phyloP scores from a whole-genome alignment of 2,329 filamentous ascomycete species.

The Chaetothyriales sp. region DNA sequence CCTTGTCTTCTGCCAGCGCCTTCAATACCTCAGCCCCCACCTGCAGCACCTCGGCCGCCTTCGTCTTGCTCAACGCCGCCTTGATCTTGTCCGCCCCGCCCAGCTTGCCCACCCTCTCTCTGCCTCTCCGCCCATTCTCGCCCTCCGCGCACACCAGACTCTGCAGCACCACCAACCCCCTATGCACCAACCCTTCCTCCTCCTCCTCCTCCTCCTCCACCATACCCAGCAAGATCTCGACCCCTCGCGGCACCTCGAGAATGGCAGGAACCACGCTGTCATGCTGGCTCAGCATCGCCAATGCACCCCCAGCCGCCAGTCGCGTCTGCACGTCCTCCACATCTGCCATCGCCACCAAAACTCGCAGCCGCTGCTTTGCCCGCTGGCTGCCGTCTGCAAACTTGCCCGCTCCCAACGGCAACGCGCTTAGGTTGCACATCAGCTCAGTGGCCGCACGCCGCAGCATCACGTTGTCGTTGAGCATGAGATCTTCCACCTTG shows the following conservation, averaged over 20 bases:
- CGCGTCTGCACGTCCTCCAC: constrained; percentile 68
- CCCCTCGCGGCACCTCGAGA: constrained; percentile 43
- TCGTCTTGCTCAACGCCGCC: constrained; percentile 53
- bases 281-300: constrained; percentile 71
- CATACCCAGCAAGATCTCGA: constrained; percentile 65
- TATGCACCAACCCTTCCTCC: constrained; percentile 39
- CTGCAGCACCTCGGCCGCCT: constrained; percentile 56
- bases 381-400: constrained; percentile 44
- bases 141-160: constrained; percentile 59
- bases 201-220: constrained; percentile 54
- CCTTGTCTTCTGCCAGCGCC: constrained; percentile 13
- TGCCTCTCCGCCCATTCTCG: constrained; percentile 45
- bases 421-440: constrained; percentile 64
- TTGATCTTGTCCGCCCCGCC: constrained; percentile 57
- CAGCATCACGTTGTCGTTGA: constrained; percentile 61
- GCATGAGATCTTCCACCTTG: constrained; percentile 67
- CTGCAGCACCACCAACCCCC: constrained; percentile 61
- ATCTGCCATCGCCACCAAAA: constrained; percentile 77
- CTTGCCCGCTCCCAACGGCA: constrained; percentile 31
- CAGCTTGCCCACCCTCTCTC: constrained; percentile 46
- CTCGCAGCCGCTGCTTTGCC: constrained; percentile 61
- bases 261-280: constrained; percentile 61
- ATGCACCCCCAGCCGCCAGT: constrained; percentile 71
- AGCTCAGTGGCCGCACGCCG: constrained; percentile 77
- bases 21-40: constrained; percentile 62